phyloP scores from a whole-genome alignment of 306 rosid genomes.

The Vachellia collinsii region DNA sequence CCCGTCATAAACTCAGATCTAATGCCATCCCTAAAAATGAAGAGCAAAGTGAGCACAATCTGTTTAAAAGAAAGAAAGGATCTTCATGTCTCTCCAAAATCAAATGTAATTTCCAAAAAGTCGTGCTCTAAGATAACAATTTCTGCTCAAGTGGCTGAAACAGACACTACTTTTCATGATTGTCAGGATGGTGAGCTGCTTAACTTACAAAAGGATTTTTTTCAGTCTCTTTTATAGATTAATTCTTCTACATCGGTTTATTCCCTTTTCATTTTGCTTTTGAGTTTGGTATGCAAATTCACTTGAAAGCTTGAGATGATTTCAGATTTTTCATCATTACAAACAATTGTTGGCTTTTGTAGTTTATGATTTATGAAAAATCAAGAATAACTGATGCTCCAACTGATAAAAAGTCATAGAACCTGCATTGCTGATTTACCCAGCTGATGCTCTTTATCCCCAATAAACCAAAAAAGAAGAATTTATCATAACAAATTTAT shows the following conservation, averaged over 20 bases:
- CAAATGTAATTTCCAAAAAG: conserved; percentile 77
- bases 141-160: conserved; percentile 56
- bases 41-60: conserved; percentile 74
- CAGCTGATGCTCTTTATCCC: conserved; percentile 23
- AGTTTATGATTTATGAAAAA: conserved; percentile 4
- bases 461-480: conserved; percentile 3
- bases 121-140: conserved; percentile 54
- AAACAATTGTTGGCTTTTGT: conserved; percentile 13
- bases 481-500: neutral
- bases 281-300: neutral
- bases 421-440: conserved; percentile 4
- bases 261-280: conserved; percentile 16
- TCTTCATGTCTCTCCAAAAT: conserved; percentile 74
- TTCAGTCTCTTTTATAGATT: conserved; percentile 3
- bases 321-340: conserved; percentile 13
- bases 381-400: neutral
- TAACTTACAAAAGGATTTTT: conserved; percentile 17
- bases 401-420: conserved; percentile 3
- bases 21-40: conserved; percentile 98
- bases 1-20: conserved; percentile 60
- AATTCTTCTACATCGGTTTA: conserved; percentile 13
- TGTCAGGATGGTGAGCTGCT: conserved; percentile 66
- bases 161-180: conserved; percentile 52
- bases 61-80: conserved; percentile 79
- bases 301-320: conserved; percentile 9